Evolutionary conservation across 2,329 filamentous ascomycete genomes (phyloP), one percentile per base, ranked within the genome.

Genomic region (Blumeria graminis): DNA sequence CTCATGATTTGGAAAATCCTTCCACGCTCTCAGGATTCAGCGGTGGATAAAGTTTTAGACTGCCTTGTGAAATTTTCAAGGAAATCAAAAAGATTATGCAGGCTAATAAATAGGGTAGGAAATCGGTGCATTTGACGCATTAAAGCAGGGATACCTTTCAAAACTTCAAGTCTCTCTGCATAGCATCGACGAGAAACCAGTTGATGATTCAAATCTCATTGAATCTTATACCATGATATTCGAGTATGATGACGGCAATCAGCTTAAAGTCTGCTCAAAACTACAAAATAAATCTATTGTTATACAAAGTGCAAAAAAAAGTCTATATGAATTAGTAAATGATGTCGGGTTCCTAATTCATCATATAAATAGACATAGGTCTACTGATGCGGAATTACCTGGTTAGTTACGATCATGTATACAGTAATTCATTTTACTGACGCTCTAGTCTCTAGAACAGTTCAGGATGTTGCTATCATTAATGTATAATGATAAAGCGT

Each of bases 91-190:
- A 14, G 10, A 10, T 28, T 50, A 13, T 11, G 18, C 13, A 11
- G 36, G 9, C 56, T 60, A 55, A 62, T 51, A 10, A 22, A 8
- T 33, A 32, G 4, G 3, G 4, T 56, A 64, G 63, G 63, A 65
- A 51, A 55, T 56, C 36, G 61, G 62, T 13, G 62, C 60, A 14
- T 55, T 58, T 6, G 57, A 62, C 56, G 62, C 62, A 16, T 51
- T 65, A 9, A 55, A 60, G 28, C 57, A 57, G 14, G 59, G 59
- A 33, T 64, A 59, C 39, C 36, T 65, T 4, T 55, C 55, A 11
- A 63, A 61, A 51, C 57, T 65, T 6, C 60, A 64, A 41, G 58
- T 65, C n/a, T 60, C 60, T 16, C 53, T 64, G 11, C 60, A 63
- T 55, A 36, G 51, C 6, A 38, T 56, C 13, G 58, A 62, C 51